These are phyloP conservation scores for Barbarea vulgaris DNA, from an alignment of 345 rosid species.

Conservation along the genomic window DNA sequence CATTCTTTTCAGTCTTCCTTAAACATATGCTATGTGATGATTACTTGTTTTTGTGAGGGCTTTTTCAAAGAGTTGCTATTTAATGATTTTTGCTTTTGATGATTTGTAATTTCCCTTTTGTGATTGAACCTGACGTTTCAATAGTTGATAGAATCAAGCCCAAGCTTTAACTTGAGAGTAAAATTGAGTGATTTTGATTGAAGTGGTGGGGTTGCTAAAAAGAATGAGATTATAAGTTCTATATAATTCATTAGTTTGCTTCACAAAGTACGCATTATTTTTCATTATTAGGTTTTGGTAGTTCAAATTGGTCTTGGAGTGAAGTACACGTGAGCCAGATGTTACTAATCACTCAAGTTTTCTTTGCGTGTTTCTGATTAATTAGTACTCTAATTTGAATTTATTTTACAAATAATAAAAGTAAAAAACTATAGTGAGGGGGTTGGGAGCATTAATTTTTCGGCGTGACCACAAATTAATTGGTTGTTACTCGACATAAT, in stretches of 20 bases:
- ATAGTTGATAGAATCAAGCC: not conserved
- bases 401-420: not conserved
- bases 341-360: not conserved
- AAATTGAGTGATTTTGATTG: slow-evolving; percentile 25
- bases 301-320: slow-evolving; percentile 9
- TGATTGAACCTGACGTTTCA: slow-evolving; percentile 11
- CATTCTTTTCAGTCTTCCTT: not conserved
- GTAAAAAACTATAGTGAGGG: not conserved
- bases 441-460: slow-evolving; percentile 27
- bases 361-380: not conserved
- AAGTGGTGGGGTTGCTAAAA: slow-evolving; percentile 16
- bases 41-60: not conserved
- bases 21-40: not conserved
- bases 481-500: slow-evolving; percentile 13
- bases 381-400: not conserved
- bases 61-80: not conserved
- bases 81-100: not conserved
- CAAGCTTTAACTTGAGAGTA: slow-evolving; percentile 2
- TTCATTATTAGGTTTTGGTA: slow-evolving; percentile 5
- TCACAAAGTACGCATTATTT: not conserved
- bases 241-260: slow-evolving; percentile 25
- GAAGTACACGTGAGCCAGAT: slow-evolving; percentile 12
- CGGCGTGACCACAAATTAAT: slow-evolving; percentile 31
- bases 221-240: not conserved
- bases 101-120: not conserved